Conservation (phyloP, 345 rosid species). For the Lepidium africanum region DNA sequence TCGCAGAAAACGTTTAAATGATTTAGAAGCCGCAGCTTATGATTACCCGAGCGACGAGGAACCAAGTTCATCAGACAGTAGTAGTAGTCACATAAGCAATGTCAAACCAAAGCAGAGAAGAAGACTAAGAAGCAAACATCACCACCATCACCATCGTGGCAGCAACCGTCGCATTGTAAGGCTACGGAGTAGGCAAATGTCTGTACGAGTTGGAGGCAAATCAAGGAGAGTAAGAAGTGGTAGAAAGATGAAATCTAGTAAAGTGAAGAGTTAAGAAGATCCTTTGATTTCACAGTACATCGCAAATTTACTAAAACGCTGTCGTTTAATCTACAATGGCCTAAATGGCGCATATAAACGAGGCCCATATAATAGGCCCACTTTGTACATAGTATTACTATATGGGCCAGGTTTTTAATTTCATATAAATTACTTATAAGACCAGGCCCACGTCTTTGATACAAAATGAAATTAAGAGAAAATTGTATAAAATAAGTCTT, state of each 20-base stretch:
- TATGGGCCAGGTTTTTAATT: no score
- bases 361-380: no score
- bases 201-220: constrained; percentile 33
- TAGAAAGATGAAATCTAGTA: constrained; percentile 18
- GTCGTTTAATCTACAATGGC: background rate
- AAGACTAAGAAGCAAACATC: constrained; percentile 3
- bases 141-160: background rate
- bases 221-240: constrained; percentile 35
- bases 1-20: constrained; percentile 20
- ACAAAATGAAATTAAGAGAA: no score
- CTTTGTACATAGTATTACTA: no score
- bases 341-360: no score
- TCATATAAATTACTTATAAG: no score
- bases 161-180: constrained; percentile 24
- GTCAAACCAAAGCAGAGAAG: constrained; percentile 26
- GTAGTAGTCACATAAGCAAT: background rate
- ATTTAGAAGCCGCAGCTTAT: constrained; percentile 32
- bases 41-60: constrained; percentile 8
- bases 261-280: no score
- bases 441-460: no score
- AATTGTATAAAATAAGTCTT: no score
- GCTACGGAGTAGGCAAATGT: constrained; percentile 31
- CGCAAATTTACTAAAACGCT: background rate
- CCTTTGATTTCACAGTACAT: background rate
- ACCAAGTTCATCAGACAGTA: constrained; percentile 8